Evolutionary conservation across 352 stramenopile species (phyloP).

Genomic region (Pythium phragmiticola): DNA sequence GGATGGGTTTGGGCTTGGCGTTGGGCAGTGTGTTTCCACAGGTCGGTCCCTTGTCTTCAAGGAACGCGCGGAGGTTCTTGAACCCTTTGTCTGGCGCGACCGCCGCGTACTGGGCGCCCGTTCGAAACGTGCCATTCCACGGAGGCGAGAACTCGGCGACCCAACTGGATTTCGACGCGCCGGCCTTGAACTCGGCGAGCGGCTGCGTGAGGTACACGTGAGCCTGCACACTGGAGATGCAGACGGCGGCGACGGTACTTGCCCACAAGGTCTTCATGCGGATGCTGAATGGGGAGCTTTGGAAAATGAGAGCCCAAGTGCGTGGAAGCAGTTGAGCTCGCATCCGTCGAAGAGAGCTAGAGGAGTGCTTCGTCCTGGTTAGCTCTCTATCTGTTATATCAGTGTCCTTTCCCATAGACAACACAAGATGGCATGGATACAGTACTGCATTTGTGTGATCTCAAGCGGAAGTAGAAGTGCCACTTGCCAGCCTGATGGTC

Average conservation of each 20-base stretch:
- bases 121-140: constrained; percentile 20
- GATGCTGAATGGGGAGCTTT: not conserved
- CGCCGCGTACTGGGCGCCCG: constrained; percentile 19
- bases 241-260: not conserved
- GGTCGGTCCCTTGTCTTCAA: constrained; percentile 24
- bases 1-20: constrained; percentile 22
- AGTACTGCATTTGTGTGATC: no score
- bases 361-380: not conserved
- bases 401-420: not conserved
- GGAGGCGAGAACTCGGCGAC: constrained; percentile 19
- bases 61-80: constrained; percentile 22
- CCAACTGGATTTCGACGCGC: constrained; percentile 21
- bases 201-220: constrained; percentile 20
- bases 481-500: no score
- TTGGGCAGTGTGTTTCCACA: constrained; percentile 26
- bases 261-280: constrained; percentile 11
- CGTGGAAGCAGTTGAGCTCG: not conserved
- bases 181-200: constrained; percentile 16
- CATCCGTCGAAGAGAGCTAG: not conserved
- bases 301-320: not conserved
- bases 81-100: constrained; percentile 6
- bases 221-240: not conserved
- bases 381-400: not conserved
- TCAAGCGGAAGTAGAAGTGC: no score
- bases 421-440: no score